Evolutionary conservation across 2,329 filamentous ascomycete species (phyloP).

Genomic region (Colletotrichum truncatum): DNA sequence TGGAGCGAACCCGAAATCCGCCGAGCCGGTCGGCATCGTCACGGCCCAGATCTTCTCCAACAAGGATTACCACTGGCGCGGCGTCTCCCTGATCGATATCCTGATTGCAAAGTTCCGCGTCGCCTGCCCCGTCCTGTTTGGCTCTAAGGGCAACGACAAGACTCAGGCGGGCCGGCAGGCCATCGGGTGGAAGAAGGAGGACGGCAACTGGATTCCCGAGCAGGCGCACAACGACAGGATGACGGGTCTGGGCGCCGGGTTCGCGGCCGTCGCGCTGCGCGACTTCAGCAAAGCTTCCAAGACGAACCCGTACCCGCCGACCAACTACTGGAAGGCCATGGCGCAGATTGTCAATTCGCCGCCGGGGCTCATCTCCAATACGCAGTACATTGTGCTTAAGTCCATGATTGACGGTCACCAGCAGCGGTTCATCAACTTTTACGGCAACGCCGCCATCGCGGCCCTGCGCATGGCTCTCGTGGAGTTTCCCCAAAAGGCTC

Average conservation of each 20-base stretch:
- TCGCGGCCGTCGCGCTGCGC: slow-evolving; percentile 81
- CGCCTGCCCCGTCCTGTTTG: slow-evolving; percentile 86
- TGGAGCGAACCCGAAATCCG: slow-evolving; percentile 69
- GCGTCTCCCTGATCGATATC: slow-evolving; percentile 78
- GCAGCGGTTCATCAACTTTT: slow-evolving; percentile 81
- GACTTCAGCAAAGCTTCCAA: slow-evolving; percentile 79
- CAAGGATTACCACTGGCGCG: slow-evolving; percentile 73
- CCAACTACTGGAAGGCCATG: slow-evolving; percentile 84
- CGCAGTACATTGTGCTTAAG: slow-evolving; percentile 76
- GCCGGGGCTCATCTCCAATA: slow-evolving; percentile 71
- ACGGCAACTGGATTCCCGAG: slow-evolving; percentile 69
- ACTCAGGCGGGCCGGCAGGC: slow-evolving; percentile 72
- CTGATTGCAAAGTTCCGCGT: slow-evolving; percentile 86
- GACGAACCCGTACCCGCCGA: slow-evolving; percentile 79
- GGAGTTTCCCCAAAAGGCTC: slow-evolving; percentile 72
- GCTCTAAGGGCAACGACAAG: slow-evolving; percentile 78
- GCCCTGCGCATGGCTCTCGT: slow-evolving; percentile 76
- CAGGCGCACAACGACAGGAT: slow-evolving; percentile 84
- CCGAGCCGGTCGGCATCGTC: slow-evolving; percentile 83
- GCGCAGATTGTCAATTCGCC: slow-evolving; percentile 82
- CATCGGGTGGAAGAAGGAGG: slow-evolving; percentile 79
- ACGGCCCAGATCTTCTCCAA: slow-evolving; percentile 79
- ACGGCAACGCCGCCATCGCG: slow-evolving; percentile 78
- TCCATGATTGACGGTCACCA: slow-evolving; percentile 79
- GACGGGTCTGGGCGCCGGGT: slow-evolving; percentile 85